Base-by-base conservation (phyloP, 768 basidiomycete species). In the Paxillus involutus region DNA sequence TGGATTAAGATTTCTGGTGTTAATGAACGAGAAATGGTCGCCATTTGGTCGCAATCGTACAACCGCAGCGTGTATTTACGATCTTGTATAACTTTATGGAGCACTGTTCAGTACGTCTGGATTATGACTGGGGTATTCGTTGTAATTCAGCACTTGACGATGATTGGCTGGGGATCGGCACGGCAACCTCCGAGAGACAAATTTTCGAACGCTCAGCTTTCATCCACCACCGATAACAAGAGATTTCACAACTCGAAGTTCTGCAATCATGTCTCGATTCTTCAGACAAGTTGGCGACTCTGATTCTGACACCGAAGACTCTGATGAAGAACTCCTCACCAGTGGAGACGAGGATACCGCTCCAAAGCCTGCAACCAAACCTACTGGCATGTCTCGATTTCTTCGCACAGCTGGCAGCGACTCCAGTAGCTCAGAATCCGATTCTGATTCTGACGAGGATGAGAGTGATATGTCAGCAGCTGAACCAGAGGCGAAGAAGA, bases 211-310 rank as follows among this genome's bases (percentile, higher is more conserved):
- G 1, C 26, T 9, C n/a, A n/a, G n/a, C n/a, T n/a, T n/a, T n/a
- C 44, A 14, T 19, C 43, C 17, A 19, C 13, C 19, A 12, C 13
- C 47, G 66, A 67, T 69, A 69, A 58, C 58, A 44, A 21, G 11
- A 21, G 53, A 67, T 66, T 64, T 59, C 44, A 43, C 47, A 44
- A 41, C 36, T 47, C 26, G 21, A 21, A 44, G 21, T 44, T 21
- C 24, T 44, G 44, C 61, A 56, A 55, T 55, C 60, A 93, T 94
- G 90, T 93, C 91, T 57, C 84, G 91, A 66, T 94, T 94, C 76
- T 93, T 94, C 77, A 85, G 88, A 77, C 82, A 85, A 76, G 89
- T 83, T 56, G 87, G 82, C 70, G 89, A 92, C 70, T 89, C 88
- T 47, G 91, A 92, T 64, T 84, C 82, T 14, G 86, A 87, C 45